These are phyloP conservation scores for Aureobasidium sp. DNA, from an alignment of 2,329 filamentous ascomycete species.

Conservation along the genomic window DNA sequence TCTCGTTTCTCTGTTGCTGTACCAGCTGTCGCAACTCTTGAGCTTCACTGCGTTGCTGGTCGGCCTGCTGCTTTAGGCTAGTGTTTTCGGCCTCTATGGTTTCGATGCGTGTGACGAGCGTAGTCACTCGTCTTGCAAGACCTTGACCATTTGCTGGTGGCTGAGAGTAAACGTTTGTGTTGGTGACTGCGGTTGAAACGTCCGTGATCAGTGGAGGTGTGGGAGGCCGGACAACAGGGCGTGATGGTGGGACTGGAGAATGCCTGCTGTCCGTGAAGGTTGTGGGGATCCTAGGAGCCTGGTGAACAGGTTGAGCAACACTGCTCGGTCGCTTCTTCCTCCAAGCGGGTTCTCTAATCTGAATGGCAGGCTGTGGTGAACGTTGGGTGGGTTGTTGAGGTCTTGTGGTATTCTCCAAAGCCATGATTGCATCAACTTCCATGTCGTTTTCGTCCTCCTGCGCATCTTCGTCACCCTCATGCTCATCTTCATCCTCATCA, in stretches of 20 bases:
- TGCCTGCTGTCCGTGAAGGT: constrained; percentile 4
- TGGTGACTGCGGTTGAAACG: background rate
- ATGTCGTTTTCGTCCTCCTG: background rate
- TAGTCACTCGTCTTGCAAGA: constrained; percentile 3
- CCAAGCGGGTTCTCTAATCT: background rate
- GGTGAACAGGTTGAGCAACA: background rate
- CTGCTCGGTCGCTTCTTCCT: background rate
- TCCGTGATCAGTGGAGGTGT: background rate
- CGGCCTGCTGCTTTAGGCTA: background rate
- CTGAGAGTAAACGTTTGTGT: background rate
- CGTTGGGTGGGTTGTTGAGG: background rate
- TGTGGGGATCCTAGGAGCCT: background rate
- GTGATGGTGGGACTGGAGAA: background rate
- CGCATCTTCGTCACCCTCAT: background rate
- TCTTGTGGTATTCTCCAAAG: background rate
- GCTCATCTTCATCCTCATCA: background rate
- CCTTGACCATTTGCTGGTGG: background rate
- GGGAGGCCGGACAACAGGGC: background rate
- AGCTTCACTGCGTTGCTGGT: background rate
- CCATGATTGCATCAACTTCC: background rate
- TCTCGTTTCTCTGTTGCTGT: constrained; percentile 3
- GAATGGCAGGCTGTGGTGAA: background rate
- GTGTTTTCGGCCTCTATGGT: background rate
- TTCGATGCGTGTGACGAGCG: background rate
- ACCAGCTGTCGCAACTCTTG: background rate